Evolutionary conservation across 140 eudicot genomes (phyloP).

Genomic region (Stevia rebaudiana): DNA sequence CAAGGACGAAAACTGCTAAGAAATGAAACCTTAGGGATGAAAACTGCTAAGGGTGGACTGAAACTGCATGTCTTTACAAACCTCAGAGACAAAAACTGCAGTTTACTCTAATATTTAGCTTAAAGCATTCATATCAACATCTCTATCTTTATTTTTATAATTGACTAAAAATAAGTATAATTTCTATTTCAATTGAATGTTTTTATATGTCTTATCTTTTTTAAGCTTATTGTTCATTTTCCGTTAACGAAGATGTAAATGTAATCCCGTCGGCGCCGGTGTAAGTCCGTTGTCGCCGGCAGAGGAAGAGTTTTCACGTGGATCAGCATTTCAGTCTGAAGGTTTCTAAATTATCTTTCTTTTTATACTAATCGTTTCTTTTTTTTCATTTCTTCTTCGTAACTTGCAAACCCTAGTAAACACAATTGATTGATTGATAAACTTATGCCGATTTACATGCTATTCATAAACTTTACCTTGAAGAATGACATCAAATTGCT

Average conservation of each 20-base stretch:
- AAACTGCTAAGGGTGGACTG: too few relatives aligned
- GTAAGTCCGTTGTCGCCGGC: not conserved
- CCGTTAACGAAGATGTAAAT: not conserved
- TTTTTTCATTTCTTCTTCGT: not conserved
- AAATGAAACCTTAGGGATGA: too few relatives aligned
- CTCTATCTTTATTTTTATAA: too few relatives aligned
- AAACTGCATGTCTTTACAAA: too few relatives aligned
- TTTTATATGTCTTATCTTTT: too few relatives aligned
- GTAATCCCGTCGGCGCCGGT: not conserved
- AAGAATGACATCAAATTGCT: not conserved
- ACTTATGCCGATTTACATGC: not conserved
- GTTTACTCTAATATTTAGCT: too few relatives aligned
- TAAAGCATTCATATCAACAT: too few relatives aligned
- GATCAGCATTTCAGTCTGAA: slow-evolving; percentile 1
- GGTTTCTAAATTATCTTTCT: not conserved
- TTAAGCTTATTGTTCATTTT: too few relatives aligned
- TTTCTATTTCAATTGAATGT: too few relatives aligned
- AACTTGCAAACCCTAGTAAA: not conserved
- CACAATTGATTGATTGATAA: not conserved
- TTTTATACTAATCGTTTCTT: not conserved
- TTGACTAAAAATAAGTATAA: too few relatives aligned
- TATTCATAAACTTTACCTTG: not conserved
- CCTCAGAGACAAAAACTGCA: too few relatives aligned
- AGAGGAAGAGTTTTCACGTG: not conserved
- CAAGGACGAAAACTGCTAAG: too few relatives aligned